Percentiles rank a stretch among this genome's conserved stretches.
Conservation (phyloP, 1,139 yeast genomes). For the Hansenula lynferdii region DNA sequence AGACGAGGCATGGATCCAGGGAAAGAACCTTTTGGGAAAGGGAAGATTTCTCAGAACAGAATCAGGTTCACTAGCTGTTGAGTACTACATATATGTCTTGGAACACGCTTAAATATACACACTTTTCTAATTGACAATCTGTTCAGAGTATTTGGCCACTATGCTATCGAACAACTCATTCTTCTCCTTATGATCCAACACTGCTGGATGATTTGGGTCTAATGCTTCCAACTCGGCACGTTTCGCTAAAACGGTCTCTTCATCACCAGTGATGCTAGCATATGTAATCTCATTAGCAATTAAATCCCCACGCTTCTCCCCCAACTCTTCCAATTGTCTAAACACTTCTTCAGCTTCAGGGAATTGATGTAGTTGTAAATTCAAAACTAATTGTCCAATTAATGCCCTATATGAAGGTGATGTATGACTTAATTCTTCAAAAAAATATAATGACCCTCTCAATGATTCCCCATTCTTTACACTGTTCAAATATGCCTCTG, state of each 20-base stretch:
- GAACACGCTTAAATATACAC: conserved; percentile 7
- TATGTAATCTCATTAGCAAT: conserved; percentile 55
- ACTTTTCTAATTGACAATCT: conserved; percentile 10
- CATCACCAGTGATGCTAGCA: conserved; percentile 42
- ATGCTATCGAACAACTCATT: conserved; percentile 50
- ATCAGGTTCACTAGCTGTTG: too few relatives aligned
- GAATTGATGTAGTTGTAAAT: conserved; percentile 39
- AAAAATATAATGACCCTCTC: conserved; percentile 63
- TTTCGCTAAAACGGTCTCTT: conserved; percentile 16
- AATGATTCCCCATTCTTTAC: conserved; percentile 52
- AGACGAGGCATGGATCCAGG: too few relatives aligned
- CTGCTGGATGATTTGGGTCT: conserved; percentile 46
- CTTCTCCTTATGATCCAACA: conserved; percentile 49
- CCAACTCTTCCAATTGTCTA: conserved; percentile 37
- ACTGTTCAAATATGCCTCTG: conserved; percentile 63
- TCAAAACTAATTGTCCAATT: conserved; percentile 42
- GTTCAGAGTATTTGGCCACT: conserved; percentile 44
- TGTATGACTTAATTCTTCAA: conserved; percentile 60
- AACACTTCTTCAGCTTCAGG: conserved; percentile 43
- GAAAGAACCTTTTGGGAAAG: too few relatives aligned
- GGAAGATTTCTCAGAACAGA: too few relatives aligned
- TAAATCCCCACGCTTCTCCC: conserved; percentile 39
- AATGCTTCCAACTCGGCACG: conserved; percentile 34
- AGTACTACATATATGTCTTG: conserved; percentile 33
- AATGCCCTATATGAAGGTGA: conserved; percentile 44